Percentiles rank a stretch among this genome's conserved stretches.
Conservation (phyloP, 1,284 basidiomycete species). For the Trichosporon sp. region DNA sequence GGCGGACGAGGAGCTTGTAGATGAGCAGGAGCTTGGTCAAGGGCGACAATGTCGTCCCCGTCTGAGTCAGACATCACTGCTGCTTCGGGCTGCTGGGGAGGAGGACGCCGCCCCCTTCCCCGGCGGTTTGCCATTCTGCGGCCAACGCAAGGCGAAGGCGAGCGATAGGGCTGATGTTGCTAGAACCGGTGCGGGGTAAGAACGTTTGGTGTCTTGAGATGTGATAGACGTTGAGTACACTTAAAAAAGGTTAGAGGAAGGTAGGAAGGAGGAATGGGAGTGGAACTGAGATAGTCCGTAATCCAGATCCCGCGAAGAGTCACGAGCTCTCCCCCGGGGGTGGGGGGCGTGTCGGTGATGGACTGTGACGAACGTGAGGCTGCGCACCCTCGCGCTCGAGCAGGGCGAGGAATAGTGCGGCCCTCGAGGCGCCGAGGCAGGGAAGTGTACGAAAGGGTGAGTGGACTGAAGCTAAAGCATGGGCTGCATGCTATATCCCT, state of each 20-base stretch:
- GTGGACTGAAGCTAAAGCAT: neutral
- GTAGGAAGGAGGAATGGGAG: neutral
- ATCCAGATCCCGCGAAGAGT: neutral
- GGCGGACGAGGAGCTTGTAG: constrained; percentile 26
- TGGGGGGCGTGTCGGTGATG: neutral
- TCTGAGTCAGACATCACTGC: neutral
- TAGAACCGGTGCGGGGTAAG: neutral
- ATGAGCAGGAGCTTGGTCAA: constrained; percentile 36
- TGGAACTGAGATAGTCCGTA: neutral
- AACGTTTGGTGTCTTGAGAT: neutral
- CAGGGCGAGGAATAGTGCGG: neutral
- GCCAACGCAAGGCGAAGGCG: neutral
- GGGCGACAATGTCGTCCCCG: constrained; percentile 27
- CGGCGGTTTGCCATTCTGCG: constrained; percentile 6
- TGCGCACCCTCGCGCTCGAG: neutral
- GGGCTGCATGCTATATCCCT: neutral
- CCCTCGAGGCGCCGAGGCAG: neutral
- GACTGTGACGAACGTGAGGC: neutral
- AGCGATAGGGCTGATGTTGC: neutral
- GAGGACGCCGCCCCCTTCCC: constrained; percentile 10
- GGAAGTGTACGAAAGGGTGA: neutral
- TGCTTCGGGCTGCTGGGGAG: neutral
- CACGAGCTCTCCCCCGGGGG: too few species aligned
- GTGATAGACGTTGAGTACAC: neutral
- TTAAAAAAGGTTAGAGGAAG: neutral